Percentiles rank a stretch among this genome's conserved stretches.
Evolutionary conservation across 495 filamentous ascomycete species (phyloP).

Genomic region (Annulohypoxylon stygium): DNA sequence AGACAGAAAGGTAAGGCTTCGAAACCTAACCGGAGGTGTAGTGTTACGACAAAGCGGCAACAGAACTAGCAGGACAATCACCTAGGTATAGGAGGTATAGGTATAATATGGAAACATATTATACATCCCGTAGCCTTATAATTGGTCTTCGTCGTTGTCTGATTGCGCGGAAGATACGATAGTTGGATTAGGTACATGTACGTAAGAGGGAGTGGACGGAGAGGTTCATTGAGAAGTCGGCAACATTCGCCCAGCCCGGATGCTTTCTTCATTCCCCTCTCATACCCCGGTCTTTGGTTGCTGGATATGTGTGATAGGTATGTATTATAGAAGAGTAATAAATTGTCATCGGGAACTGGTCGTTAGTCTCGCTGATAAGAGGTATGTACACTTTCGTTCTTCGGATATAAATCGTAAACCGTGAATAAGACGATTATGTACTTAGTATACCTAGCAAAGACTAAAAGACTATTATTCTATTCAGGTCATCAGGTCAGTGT

Average conservation of each 20-base stretch:
- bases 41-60: constrained; percentile 41
- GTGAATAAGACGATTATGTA: not conserved
- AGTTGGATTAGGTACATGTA: constrained; percentile 37
- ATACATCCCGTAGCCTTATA: constrained; percentile 25
- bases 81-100: not conserved
- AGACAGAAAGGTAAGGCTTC: constrained; percentile 41
- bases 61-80: constrained; percentile 24
- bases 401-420: not conserved
- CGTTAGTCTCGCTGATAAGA: not conserved
- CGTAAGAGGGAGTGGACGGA: constrained; percentile 23
- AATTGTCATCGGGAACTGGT: constrained; percentile 27
- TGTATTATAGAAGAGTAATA: not conserved
- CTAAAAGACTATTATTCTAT: not conserved
- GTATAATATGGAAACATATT: not conserved
- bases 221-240: constrained; percentile 30
- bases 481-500: not conserved
- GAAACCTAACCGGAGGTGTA: constrained; percentile 31
- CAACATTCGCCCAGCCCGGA: constrained; percentile 38
- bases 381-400: not conserved
- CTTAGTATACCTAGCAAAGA: not conserved
- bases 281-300: constrained; percentile 4
- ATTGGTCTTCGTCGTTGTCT: constrained; percentile 21
- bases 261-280: constrained; percentile 17
- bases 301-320: not conserved
- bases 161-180: constrained; percentile 19